Evolutionary conservation across 768 basidiomycete genomes (phyloP).

Genomic region (Lentinula edodes): DNA sequence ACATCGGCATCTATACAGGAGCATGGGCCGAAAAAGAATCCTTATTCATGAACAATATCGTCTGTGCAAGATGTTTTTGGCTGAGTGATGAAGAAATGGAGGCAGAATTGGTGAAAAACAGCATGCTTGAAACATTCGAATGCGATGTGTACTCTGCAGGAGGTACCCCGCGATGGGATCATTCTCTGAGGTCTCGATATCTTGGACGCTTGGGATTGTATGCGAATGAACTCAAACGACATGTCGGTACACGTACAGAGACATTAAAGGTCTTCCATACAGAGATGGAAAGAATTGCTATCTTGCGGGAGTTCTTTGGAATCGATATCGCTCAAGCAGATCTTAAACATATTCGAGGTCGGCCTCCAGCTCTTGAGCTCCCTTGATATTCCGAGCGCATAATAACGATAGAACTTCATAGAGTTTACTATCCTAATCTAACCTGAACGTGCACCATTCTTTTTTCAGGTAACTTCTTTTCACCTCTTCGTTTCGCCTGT

Average conservation of each 20-base stretch:
- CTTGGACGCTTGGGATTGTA: slow-evolving; percentile 16
- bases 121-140: neutral
- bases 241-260: slow-evolving; percentile 16
- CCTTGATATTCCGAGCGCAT: neutral
- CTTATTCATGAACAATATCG: slow-evolving; percentile 21
- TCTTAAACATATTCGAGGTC: slow-evolving; percentile 17
- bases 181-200: neutral
- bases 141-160: neutral
- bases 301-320: slow-evolving; percentile 21
- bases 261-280: slow-evolving; percentile 17
- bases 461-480: too few species aligned
- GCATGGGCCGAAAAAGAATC: neutral
- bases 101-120: neutral
- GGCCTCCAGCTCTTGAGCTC: slow-evolving; percentile 4
- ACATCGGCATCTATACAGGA: slow-evolving; percentile 2
- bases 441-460: too few species aligned
- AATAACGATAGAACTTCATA: too few species aligned
- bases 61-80: slow-evolving; percentile 17
- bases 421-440: too few species aligned
- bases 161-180: neutral
- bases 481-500: too few species aligned
- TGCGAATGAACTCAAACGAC: slow-evolving; percentile 21
- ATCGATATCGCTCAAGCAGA: slow-evolving; percentile 19
- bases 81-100: slow-evolving; percentile 16
- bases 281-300: slow-evolving; percentile 24